Conservation (phyloP, 2,329 filamentous ascomycete genomes). For the Talaromyces pinophilus region DNA sequence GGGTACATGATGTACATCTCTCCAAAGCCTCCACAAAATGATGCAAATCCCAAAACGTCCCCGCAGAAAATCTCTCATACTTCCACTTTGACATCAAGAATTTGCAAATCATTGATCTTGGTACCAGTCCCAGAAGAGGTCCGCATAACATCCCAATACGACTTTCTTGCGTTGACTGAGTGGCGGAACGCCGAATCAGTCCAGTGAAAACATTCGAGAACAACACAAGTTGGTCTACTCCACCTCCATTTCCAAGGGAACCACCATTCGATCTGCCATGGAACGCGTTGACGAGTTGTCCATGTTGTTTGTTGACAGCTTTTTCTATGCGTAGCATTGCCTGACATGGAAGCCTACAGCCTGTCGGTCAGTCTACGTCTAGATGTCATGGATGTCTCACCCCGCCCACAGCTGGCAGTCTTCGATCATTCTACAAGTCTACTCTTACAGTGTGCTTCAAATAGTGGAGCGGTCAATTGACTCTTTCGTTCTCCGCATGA, state of each 20-base stretch:
- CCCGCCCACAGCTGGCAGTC: neutral
- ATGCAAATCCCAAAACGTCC: neutral
- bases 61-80: neutral
- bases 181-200: neutral
- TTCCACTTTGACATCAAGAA: neutral
- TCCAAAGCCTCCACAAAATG: neutral
- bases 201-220: neutral
- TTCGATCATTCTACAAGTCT: neutral
- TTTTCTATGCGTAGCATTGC: neutral
- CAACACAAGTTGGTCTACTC: neutral
- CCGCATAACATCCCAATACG: neutral
- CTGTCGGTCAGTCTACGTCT: neutral
- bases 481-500: constrained; percentile 5
- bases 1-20: neutral
- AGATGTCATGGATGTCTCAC: neutral
- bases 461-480: neutral
- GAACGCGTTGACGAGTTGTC: neutral
- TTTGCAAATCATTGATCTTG: neutral
- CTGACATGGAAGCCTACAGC: neutral
- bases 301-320: neutral
- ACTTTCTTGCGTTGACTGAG: neutral
- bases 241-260: neutral
- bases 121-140: neutral
- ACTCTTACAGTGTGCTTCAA: neutral
- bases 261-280: neutral